Evolutionary conservation across 2,329 filamentous ascomycete genomes (phyloP), one percentile per base, ranked within the genome.

Genomic region (Pseudocercospora ulei): DNA sequence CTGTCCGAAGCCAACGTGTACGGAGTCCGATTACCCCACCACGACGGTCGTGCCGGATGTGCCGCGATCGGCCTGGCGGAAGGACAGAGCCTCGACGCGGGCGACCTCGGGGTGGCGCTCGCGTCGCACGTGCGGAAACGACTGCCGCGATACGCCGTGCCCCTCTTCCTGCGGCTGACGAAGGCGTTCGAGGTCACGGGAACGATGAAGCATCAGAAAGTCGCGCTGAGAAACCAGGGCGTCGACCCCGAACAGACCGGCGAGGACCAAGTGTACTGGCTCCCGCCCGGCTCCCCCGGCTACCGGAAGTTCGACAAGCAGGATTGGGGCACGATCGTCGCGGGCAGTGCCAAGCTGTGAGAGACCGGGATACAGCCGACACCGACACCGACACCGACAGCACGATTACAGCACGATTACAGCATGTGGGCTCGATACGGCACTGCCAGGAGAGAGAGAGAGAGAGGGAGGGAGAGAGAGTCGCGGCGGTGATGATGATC

Each of bases 141-240:
- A 4, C 65, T 93, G 16, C 85, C 86, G 0, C 71, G 69, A 33
- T 92, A 82, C 54, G 84, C 85, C 0, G 71, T 78, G 3, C 86
- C 86, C 0, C 52, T 90, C 1, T 94, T 93, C 62, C 58, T 94
- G 31, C 70, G 86, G 7, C 62, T 86, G 4, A 71, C 78, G 5
- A 67, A 64, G 16, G 62, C 71, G 29, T 61, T 75, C 49, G 75
- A 80, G 53, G 70, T 75, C 1, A 93, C 86, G 3, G 84, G 85
- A 0, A 94, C 85, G 31, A 82, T 85, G 55, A 94, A 94, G 68
- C 82, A 92, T 65, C 80, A 87, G 63, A 94, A 94, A 62, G 75
- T 80, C 47, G 62, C 66, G 0, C 59, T 93, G 47, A 69, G 83
- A n/a, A 67, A 69, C 2, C 72, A 87, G 46, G 85, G 86, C 0